These are phyloP conservation scores for Pseudogymnoascus destructans DNA, from an alignment of 2,329 filamentous ascomycete genomes.

Conservation along the genomic window DNA sequence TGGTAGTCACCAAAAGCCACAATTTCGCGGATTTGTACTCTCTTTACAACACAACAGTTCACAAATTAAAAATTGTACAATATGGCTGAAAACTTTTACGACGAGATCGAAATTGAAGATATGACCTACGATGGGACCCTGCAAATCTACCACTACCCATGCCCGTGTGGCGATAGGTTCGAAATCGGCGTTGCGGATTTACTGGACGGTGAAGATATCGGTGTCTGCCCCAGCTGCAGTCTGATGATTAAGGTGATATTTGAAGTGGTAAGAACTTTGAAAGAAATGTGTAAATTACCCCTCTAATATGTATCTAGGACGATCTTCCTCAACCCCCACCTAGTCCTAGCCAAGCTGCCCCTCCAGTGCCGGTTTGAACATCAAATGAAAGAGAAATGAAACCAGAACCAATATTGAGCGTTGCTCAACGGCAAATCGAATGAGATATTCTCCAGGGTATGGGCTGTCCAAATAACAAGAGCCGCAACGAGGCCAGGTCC, in stretches of 20 bases:
- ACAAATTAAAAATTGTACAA: neutral
- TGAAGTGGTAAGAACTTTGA: constrained; percentile 49
- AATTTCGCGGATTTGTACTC: neutral
- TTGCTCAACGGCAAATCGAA: neutral
- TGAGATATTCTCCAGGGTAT: neutral
- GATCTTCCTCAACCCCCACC: constrained; percentile 35
- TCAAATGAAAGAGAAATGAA: neutral
- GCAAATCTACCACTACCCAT: constrained; percentile 91
- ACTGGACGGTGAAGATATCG: constrained; percentile 80
- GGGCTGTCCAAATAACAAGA: neutral
- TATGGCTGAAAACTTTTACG: constrained; percentile 70
- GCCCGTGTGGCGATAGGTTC: constrained; percentile 93
- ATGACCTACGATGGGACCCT: constrained; percentile 78
- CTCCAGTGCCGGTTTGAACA: constrained; percentile 1
- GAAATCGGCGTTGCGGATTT: constrained; percentile 79
- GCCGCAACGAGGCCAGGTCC: neutral
- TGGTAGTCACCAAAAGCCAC: neutral
- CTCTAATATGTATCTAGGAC: constrained; percentile 27
- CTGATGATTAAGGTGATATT: constrained; percentile 94
- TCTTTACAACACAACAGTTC: neutral
- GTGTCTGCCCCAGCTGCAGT: constrained; percentile 94
- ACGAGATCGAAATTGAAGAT: constrained; percentile 97
- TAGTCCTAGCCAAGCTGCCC: constrained; percentile 23
- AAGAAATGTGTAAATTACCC: neutral
- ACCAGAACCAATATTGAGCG: neutral